phyloP scores from a whole-genome alignment of 805 yeast species.

The Hanseniaspora hatyaiensis region DNA sequence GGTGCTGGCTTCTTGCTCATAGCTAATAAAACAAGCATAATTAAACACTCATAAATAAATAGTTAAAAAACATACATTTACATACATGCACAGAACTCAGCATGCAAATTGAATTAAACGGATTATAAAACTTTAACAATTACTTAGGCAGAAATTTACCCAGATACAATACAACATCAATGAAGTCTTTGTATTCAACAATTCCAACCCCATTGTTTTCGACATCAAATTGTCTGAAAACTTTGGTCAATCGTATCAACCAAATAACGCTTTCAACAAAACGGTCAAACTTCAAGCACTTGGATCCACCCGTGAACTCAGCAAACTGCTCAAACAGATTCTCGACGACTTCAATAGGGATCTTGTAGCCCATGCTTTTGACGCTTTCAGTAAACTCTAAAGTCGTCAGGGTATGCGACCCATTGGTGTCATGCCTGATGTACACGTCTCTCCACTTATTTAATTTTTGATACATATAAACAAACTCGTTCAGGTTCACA shows the following conservation, averaged over 20 bases:
- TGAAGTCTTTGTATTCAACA: slow-evolving; percentile 53
- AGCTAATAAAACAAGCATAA: too few relatives aligned
- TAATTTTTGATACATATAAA: slow-evolving; percentile 28
- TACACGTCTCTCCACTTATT: slow-evolving; percentile 30
- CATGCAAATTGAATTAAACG: too few relatives aligned
- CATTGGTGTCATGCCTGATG: slow-evolving; percentile 30
- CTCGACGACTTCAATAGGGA: slow-evolving; percentile 29
- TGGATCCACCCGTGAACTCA: slow-evolving; percentile 26
- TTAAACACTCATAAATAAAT: too few relatives aligned
- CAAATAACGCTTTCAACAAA: slow-evolving; percentile 73
- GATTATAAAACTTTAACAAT: background rate
- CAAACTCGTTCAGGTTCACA: slow-evolving; percentile 27
- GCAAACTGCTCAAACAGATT: slow-evolving; percentile 30
- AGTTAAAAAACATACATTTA: too few relatives aligned
- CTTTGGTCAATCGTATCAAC: slow-evolving; percentile 62
- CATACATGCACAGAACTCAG: too few relatives aligned
- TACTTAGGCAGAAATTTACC: slow-evolving; percentile 27
- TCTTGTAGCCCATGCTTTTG: slow-evolving; percentile 28
- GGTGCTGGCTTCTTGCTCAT: too few relatives aligned
- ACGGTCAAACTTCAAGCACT: slow-evolving; percentile 57
- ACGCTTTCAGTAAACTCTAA: slow-evolving; percentile 28
- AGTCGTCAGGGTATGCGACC: slow-evolving; percentile 26
- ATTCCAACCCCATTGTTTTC: slow-evolving; percentile 66
- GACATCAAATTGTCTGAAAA: slow-evolving; percentile 63
- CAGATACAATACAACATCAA: slow-evolving; percentile 39